phyloP scores from a whole-genome alignment of 257 asterid species.

The Rhazya stricta region DNA sequence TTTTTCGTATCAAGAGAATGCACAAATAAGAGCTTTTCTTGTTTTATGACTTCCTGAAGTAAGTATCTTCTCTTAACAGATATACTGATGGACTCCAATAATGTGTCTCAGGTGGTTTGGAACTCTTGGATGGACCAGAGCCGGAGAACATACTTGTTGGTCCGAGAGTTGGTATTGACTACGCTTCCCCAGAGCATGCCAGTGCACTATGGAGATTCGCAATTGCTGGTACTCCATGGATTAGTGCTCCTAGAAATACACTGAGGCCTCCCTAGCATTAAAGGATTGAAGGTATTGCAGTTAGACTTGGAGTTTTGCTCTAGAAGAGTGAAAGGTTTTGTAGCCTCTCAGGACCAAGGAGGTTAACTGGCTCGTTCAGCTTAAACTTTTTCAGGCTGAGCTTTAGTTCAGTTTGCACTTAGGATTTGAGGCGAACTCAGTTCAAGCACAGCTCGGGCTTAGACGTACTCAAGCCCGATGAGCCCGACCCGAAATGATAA shows the following conservation, averaged over 20 bases:
- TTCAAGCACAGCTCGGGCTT: too few species aligned
- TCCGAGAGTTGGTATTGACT: slow-evolving; percentile 85
- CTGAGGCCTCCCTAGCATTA: slow-evolving; percentile 42
- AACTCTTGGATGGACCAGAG: slow-evolving; percentile 75
- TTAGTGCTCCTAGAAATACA: slow-evolving; percentile 83
- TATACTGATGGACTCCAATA: neutral
- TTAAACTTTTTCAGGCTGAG: too few species aligned
- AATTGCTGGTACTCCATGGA: slow-evolving; percentile 69
- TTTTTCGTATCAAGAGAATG: neutral
- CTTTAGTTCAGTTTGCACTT: too few species aligned
- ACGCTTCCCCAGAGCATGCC: slow-evolving; percentile 75
- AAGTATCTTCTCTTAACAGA: neutral
- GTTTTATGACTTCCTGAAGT: neutral
- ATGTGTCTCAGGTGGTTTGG: slow-evolving; percentile 69
- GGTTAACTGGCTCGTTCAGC: too few species aligned
- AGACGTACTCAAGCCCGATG: too few species aligned
- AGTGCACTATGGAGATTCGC: slow-evolving; percentile 91
- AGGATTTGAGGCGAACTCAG: too few species aligned
- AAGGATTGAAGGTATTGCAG: neutral
- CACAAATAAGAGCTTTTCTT: neutral
- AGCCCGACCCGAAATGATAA: too few species aligned
- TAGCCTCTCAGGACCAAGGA: neutral
- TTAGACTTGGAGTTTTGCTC: neutral
- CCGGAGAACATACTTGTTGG: slow-evolving; percentile 70
- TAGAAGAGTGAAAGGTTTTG: neutral